Percentiles rank a stretch among this genome's conserved stretches.
phyloP scores from a whole-genome alignment of 75 land plant genomes.

The Gnetum montanum region DNA sequence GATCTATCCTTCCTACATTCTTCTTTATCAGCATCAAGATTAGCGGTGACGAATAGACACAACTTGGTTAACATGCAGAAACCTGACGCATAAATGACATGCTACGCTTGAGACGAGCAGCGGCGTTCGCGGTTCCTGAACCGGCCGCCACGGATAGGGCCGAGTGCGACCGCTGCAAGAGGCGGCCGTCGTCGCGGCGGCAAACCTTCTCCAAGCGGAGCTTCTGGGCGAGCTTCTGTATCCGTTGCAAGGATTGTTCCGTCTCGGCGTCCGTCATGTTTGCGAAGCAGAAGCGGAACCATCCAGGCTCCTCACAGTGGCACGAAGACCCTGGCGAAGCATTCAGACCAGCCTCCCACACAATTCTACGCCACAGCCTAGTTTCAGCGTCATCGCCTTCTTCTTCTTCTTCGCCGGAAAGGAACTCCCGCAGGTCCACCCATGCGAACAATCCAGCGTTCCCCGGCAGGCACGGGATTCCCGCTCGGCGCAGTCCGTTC shows the following conservation, averaged over 20 bases:
- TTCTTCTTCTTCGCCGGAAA: conserved; percentile 26
- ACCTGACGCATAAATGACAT: no score
- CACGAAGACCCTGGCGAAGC: conserved; percentile 49
- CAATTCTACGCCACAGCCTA: conserved; percentile 53
- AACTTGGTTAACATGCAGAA: no score
- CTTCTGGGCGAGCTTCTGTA: no score
- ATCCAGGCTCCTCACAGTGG: conserved; percentile 46
- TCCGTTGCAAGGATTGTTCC: neutral
- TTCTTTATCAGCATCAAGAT: no score
- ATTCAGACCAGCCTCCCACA: conserved; percentile 39
- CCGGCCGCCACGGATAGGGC: no score
- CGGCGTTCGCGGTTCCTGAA: no score
- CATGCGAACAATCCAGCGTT: conserved; percentile 71
- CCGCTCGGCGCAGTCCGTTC: conserved; percentile 23
- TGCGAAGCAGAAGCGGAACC: conserved; percentile 66
- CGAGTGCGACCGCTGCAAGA: no score
- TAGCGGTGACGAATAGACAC: no score
- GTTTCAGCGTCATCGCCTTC: conserved; percentile 42
- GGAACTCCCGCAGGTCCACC: conserved; percentile 52
- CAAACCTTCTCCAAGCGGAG: no score
- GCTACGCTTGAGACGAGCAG: no score
- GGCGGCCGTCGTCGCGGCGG: no score
- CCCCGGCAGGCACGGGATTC: conserved; percentile 33
- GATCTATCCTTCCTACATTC: no score
- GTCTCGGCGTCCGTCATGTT: conserved; percentile 9